phyloP scores from a whole-genome alignment of 2,329 filamentous ascomycete genomes.

The Fusarium sororula region DNA sequence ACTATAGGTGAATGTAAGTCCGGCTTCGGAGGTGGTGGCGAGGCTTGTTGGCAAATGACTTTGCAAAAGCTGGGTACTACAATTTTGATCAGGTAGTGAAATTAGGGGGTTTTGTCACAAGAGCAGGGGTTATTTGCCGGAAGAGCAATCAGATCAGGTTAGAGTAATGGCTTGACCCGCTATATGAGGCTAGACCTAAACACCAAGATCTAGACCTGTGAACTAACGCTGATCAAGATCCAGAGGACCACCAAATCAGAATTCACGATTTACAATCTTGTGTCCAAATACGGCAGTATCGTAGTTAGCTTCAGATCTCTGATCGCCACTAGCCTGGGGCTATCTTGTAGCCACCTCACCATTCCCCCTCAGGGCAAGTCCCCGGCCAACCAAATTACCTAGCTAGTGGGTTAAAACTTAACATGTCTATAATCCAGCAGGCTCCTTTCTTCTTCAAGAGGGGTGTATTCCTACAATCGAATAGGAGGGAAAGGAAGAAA shows the following conservation, averaged over 20 bases:
- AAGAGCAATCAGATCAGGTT: too few species aligned
- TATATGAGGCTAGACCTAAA: background rate
- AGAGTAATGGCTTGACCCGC: background rate
- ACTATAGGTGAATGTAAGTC: too few species aligned
- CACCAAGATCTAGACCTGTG: background rate
- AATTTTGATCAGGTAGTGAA: too few species aligned
- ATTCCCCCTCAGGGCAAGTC: background rate
- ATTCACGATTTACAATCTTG: background rate
- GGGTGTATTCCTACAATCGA: fast-evolving
- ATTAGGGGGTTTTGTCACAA: too few species aligned
- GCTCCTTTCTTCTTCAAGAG: background rate
- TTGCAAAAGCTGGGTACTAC: too few species aligned
- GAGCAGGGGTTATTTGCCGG: too few species aligned
- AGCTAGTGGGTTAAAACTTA: too few species aligned
- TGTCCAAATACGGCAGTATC: background rate
- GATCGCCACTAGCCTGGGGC: background rate
- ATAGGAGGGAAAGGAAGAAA: too few species aligned
- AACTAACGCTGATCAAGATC: background rate
- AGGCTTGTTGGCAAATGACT: too few species aligned
- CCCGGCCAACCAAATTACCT: background rate
- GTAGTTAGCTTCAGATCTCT: background rate
- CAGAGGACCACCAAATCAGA: background rate
- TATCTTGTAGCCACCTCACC: too few species aligned
- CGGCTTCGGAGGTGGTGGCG: too few species aligned
- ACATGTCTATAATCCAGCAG: fast-evolving